Evolutionary conservation across 208 protist species (phyloP).

Genomic region (Crithidia mellificae): DNA sequence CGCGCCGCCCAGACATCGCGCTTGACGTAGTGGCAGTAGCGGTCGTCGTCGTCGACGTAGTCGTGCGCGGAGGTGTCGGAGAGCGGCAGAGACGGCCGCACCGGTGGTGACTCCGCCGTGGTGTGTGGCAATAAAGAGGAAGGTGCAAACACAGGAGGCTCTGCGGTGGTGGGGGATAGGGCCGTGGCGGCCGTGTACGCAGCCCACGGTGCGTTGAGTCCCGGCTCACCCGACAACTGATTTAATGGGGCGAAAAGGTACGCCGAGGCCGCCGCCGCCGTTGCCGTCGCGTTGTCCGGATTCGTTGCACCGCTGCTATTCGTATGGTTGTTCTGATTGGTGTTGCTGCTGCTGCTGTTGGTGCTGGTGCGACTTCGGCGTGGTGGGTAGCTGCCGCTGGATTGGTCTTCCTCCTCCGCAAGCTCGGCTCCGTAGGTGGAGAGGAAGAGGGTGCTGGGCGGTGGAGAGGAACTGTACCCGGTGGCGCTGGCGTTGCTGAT

Average conservation of each 20-base stretch:
- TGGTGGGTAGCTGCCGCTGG: not conserved
- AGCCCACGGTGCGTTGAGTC: not conserved
- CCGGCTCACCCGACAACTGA: not conserved
- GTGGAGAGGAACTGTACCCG: not conserved
- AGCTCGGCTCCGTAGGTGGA: slow-evolving; percentile 35
- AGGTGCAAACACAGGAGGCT: not conserved
- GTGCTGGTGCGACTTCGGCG: slow-evolving; percentile 15
- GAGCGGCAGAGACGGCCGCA: not conserved
- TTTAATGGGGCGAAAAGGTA: too few species aligned
- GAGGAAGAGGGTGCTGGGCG: slow-evolving; percentile 30
- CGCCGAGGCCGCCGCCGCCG: too few species aligned
- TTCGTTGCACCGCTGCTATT: not conserved
- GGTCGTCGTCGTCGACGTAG: slow-evolving; percentile 12
- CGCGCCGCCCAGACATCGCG: slow-evolving; percentile 32
- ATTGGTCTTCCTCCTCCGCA: slow-evolving; percentile 33
- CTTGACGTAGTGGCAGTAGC: slow-evolving; percentile 13
- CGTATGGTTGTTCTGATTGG: not conserved
- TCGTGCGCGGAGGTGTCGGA: slow-evolving; percentile 2
- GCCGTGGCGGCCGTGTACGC: not conserved
- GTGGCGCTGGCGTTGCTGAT: not conserved
- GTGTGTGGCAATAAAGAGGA: not conserved
- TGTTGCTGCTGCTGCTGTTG: not conserved
- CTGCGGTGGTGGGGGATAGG: not conserved
- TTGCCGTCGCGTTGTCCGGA: not conserved
- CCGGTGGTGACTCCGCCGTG: not conserved